phyloP scores from a whole-genome alignment of 2,329 filamentous ascomycete species.

The Ophiostoma populinum region DNA sequence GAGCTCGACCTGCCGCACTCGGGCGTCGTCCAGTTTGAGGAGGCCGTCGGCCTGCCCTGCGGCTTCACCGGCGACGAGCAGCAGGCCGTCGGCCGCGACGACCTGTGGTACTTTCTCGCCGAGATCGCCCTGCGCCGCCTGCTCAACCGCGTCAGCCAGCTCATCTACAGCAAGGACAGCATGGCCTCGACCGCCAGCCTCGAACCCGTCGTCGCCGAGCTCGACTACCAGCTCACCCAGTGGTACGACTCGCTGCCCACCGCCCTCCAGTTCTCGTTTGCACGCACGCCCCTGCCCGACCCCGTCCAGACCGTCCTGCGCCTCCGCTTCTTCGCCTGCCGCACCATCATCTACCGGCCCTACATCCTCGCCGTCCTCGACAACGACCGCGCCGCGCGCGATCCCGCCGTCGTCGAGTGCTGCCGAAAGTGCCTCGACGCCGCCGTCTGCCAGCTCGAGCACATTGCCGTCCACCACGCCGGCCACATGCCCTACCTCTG shows the following conservation, averaged over 20 bases:
- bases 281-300: slow-evolving; percentile 43
- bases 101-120: slow-evolving; percentile 73
- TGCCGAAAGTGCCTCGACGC: slow-evolving; percentile 72
- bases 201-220: slow-evolving; percentile 60
- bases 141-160: slow-evolving; percentile 61
- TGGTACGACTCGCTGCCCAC: slow-evolving; percentile 69
- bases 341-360: slow-evolving; percentile 71
- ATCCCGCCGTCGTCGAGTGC: slow-evolving; percentile 57
- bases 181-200: slow-evolving; percentile 55
- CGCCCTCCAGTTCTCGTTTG: slow-evolving; percentile 62
- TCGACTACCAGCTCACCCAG: slow-evolving; percentile 68
- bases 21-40: slow-evolving; percentile 67
- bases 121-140: slow-evolving; percentile 65
- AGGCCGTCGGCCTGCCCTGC: slow-evolving; percentile 60
- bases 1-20: slow-evolving; percentile 71
- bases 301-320: slow-evolving; percentile 65
- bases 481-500: slow-evolving; percentile 76
- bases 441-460: slow-evolving; percentile 61
- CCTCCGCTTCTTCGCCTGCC: slow-evolving; percentile 67
- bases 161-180: slow-evolving; percentile 61
- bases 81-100: slow-evolving; percentile 47
- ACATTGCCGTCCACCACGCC: slow-evolving; percentile 62
- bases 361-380: slow-evolving; percentile 68
- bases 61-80: slow-evolving; percentile 58
- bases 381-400: slow-evolving; percentile 54